phyloP scores from a whole-genome alignment of 805 yeast genomes.

The Pichia nakasei region DNA sequence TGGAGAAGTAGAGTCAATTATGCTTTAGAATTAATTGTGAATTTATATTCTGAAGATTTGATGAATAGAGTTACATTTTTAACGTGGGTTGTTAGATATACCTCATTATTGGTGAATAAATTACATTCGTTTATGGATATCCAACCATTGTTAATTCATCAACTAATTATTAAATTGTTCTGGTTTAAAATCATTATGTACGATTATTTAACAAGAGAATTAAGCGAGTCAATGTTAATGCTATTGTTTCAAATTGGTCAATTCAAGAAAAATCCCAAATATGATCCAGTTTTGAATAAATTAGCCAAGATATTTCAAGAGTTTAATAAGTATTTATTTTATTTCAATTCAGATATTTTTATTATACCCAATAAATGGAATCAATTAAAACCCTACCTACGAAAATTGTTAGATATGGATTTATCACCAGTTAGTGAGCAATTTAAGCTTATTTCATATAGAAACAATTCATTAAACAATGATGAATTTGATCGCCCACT shows the following conservation, averaged over 20 bases:
- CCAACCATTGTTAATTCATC: slow-evolving; percentile 22
- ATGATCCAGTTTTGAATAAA: slow-evolving; percentile 12
- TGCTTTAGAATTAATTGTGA: slow-evolving; percentile 47
- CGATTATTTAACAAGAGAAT: slow-evolving; percentile 54
- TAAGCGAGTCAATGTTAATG: slow-evolving; percentile 49
- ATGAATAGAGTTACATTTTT: slow-evolving; percentile 56
- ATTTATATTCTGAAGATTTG: slow-evolving; percentile 60
- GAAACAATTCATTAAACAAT: slow-evolving; percentile 65
- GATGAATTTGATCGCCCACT: slow-evolving; percentile 25
- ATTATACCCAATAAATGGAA: slow-evolving; percentile 60
- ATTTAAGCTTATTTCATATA: slow-evolving; percentile 49
- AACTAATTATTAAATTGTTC: slow-evolving; percentile 52
- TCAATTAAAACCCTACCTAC: slow-evolving; percentile 39
- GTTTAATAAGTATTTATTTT: slow-evolving; percentile 35
- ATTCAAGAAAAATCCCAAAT: slow-evolving; percentile 11
- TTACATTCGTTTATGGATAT: slow-evolving; percentile 14
- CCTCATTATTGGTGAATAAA: slow-evolving; percentile 24
- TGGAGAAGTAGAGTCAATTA: slow-evolving; percentile 52
- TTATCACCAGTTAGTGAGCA: slow-evolving; percentile 34
- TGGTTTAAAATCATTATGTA: slow-evolving; percentile 58
- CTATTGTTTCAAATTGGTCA: slow-evolving; percentile 16
- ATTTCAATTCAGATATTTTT: slow-evolving; percentile 48
- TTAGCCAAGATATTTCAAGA: slow-evolving; percentile 22
- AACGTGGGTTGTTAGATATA: slow-evolving; percentile 50
- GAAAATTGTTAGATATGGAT: slow-evolving; percentile 29